Base-by-base conservation (phyloP, 495 filamentous ascomycete species). In the Sporormia fimetaria region DNA sequence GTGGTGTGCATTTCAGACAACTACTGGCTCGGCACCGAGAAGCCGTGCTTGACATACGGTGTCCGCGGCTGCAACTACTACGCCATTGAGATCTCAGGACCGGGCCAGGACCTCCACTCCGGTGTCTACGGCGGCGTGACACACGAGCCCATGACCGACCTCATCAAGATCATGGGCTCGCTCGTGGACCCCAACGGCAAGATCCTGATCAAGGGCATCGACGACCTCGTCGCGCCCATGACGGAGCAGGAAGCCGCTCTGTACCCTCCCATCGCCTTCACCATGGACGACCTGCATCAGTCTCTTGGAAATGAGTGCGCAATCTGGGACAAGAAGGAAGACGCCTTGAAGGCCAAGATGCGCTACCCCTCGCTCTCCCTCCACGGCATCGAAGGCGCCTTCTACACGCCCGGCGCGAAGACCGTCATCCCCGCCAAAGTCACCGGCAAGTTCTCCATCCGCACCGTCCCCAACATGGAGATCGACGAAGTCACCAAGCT, bases 11-110 rank as follows among this genome's bases (percentile, higher is more conserved):
- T 99, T 55, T 92, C 83, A 34, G 92, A 99, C 63, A 99, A 99
- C 70, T 99, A 99, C 76, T 99, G 92, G 92, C 79, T 99, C 11
- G 90, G 90, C 23, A 94, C 90, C 5, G 83, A 96, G 72, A 93
- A 93, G 64, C 92, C 92, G 2, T 99, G 92, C 53, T 64, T 99
- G 40, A 96, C 92, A 8, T 99, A 99, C 61, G 92, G 92, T 28
- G 76, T 99, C n/a, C 82, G 90, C 29, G 90, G 90, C 9, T 87
- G 82, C 75, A 95, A 86, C 63, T 96, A 96, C 71, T 99, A 96
- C 69, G 80, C 76, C 43, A 59, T 99, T 45, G 78, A 81, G 57
- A 65, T 99, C 37, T 81, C 76, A 2, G 90, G 90, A 6, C 90
- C 92, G 10, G 87, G 80, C 14, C 82, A 87, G 47, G 90, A 99